Percentiles rank a stretch among this genome's conserved stretches.
Conservation (phyloP, 2,329 filamentous ascomycete species). For the Cyanodermella asteris region DNA sequence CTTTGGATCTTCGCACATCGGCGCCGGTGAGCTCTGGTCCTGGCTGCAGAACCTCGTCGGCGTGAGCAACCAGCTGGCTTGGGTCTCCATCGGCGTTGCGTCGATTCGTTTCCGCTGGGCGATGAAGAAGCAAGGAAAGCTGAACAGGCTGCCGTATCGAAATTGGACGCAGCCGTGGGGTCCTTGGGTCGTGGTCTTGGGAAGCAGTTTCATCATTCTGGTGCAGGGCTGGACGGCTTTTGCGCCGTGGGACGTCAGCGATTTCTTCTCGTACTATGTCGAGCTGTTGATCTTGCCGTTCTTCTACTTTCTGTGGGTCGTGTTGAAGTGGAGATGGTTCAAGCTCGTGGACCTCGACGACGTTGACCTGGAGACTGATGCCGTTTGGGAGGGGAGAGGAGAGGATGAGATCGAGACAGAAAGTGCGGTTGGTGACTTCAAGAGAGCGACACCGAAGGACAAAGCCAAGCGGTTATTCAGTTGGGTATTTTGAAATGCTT, state of each 20-base stretch:
- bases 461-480: too few relatives aligned
- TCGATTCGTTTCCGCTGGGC: conserved; percentile 43
- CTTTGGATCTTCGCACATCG: conserved; percentile 43
- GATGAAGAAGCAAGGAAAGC: conserved; percentile 34
- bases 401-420: too few relatives aligned
- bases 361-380: conserved; percentile 31
- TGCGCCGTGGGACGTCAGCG: conserved; percentile 4
- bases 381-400: too few relatives aligned
- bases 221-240: conserved; percentile 36
- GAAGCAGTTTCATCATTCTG: conserved; percentile 38
- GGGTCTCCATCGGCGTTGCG: conserved; percentile 41
- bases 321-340: conserved; percentile 23
- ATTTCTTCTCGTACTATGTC: conserved; percentile 41
- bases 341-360: conserved; percentile 21
- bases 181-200: conserved; percentile 31
- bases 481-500: too few relatives aligned
- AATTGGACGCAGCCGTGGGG: conserved; percentile 47
- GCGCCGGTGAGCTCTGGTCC: conserved; percentile 41
- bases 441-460: too few relatives aligned
- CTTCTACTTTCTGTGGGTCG: conserved; percentile 34
- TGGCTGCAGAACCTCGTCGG: conserved; percentile 48
- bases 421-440: too few relatives aligned
- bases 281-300: conserved; percentile 38
- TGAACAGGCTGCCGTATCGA: conserved; percentile 39
- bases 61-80: conserved; percentile 45